Evolutionary conservation across 202 grass and related monocot species (phyloP), one percentile per base, ranked within the genome.

Genomic region (Cymbopogon flexuosus): DNA sequence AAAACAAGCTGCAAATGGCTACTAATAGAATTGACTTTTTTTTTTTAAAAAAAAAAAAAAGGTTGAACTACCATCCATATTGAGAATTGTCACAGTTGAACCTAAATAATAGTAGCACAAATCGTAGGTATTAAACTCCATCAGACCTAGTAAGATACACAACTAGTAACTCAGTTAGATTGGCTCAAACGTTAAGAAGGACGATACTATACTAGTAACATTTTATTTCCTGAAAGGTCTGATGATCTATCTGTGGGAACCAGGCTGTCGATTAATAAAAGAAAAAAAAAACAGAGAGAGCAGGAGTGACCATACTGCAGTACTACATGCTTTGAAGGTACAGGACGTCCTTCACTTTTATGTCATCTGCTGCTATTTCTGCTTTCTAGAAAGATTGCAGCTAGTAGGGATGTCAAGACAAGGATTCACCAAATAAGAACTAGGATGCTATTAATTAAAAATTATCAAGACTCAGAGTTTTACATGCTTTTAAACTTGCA

Each of bases 391-490:
- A 35, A 62, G 10, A 62, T 7, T 81, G 16, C 67, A 36, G 16
- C 13, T 47, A 6, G 66, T 34, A 15, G n/a, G 66, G 68, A 47
- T 49, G 11, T 36, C 1, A 14, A 49, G 18, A 62, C 4, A 22
- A 47, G 12, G 18, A 72, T 81, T 70, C 35, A 78, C 45, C 23
- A 83, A 45, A 87, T 39, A 68, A 41, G 45, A 72, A 72, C 8
- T 57, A 47, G 13, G 11, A 69, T 68, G 13, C 27, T 65, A n/a
- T n/a, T n/a, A n/a, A 72, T 35, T 72, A 10, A 45, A 56, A 58
- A 6, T 47, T 47, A 68, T 80, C 21, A 6, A 64, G 35, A 57
- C 19, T 57, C 8, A 1, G n/a, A 36, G 10, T 22, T 71, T 49
- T 8, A 3, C 19, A 54, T 37, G 1, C 9, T 75, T 46, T 19